Percentiles rank a stretch among this genome's conserved stretches.
These are phyloP conservation scores for Dactylellina cionopaga DNA, from an alignment of 2,329 filamentous ascomycete genomes.

Conservation along the genomic window DNA sequence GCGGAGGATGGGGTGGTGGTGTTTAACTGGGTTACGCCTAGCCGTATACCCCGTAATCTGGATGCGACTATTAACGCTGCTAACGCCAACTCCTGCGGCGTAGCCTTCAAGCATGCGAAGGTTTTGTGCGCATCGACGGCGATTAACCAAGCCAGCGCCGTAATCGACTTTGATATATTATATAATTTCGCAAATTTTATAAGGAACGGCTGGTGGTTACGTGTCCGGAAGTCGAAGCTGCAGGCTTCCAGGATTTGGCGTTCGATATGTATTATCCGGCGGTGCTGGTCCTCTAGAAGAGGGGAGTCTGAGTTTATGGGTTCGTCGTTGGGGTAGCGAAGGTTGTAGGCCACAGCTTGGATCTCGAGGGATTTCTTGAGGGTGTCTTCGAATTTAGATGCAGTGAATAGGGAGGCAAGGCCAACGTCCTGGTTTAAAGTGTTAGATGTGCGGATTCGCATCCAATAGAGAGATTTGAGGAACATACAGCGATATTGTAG, in stretches of 20 bases:
- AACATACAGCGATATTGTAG: slow-evolving; percentile 74
- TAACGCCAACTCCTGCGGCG: slow-evolving; percentile 83
- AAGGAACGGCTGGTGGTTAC: slow-evolving; percentile 85
- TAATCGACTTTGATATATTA: slow-evolving; percentile 68
- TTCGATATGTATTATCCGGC: slow-evolving; percentile 87
- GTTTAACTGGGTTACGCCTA: slow-evolving; percentile 61
- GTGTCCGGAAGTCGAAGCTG: slow-evolving; percentile 90
- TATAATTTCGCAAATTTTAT: slow-evolving; percentile 78
- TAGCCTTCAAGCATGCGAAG: slow-evolving; percentile 89
- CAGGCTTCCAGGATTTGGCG: slow-evolving; percentile 91
- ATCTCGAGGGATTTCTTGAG: slow-evolving; percentile 96
- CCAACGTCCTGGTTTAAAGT: slow-evolving; percentile 75
- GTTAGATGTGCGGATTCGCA: neutral
- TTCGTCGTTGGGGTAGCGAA: slow-evolving; percentile 67
- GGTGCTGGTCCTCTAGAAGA: slow-evolving; percentile 81
- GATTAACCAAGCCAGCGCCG: slow-evolving; percentile 79
- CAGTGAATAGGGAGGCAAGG: slow-evolving; percentile 85
- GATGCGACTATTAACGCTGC: slow-evolving; percentile 83
- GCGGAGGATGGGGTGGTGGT: slow-evolving; percentile 66
- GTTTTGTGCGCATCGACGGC: slow-evolving; percentile 92
- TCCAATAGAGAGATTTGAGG: neutral
- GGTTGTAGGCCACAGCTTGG: slow-evolving; percentile 86
- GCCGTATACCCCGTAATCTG: slow-evolving; percentile 70
- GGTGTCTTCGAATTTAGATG: slow-evolving; percentile 97
- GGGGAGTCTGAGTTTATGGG: slow-evolving; percentile 68